Conservation (phyloP, 805 yeast genomes). For the Blastobotrys terrestris region DNA sequence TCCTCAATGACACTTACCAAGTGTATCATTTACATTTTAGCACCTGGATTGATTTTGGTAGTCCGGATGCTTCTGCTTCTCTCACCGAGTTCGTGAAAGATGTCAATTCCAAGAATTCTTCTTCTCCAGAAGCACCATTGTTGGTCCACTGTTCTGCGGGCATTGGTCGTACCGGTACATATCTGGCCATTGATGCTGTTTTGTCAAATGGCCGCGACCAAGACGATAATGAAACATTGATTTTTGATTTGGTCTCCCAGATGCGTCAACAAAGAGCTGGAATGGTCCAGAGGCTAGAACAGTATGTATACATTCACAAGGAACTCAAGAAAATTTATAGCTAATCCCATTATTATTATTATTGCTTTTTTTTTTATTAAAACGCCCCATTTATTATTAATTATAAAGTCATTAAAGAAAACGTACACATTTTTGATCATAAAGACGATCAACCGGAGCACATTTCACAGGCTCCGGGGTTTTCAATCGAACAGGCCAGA, state of each 20-base stretch:
- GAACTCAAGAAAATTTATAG: conserved; percentile 18
- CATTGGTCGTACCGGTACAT: conserved; percentile 93
- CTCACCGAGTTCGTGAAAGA: conserved; percentile 47
- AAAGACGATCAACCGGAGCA: conserved; percentile 71
- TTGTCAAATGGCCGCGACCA: conserved; percentile 12
- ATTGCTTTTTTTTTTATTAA: not conserved
- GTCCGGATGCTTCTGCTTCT: conserved; percentile 38
- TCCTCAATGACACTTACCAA: conserved; percentile 8
- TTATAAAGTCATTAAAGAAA: conserved; percentile 2
- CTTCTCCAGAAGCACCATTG: conserved; percentile 42
- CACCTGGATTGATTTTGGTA: conserved; percentile 81
- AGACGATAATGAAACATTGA: not conserved
- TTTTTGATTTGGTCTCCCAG: conserved; percentile 20
- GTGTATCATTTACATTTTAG: conserved; percentile 63
- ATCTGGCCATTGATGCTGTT: conserved; percentile 60
- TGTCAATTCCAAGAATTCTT: conserved; percentile 37
- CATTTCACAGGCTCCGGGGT: conserved; percentile 98
- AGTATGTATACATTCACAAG: conserved; percentile 34
- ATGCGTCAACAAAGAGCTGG: conserved; percentile 37
- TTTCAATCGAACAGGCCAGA: conserved; percentile 92
- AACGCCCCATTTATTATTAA: not conserved
- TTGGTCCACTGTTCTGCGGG: conserved; percentile 95
- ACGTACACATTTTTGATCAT: not conserved
- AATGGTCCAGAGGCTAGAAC: conserved; percentile 38
- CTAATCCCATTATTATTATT: conserved; percentile 1